Evolutionary conservation across 257 asterid genomes (phyloP), one percentile per base, ranked within the genome.

Genomic region (Eucommia ulmoides): DNA sequence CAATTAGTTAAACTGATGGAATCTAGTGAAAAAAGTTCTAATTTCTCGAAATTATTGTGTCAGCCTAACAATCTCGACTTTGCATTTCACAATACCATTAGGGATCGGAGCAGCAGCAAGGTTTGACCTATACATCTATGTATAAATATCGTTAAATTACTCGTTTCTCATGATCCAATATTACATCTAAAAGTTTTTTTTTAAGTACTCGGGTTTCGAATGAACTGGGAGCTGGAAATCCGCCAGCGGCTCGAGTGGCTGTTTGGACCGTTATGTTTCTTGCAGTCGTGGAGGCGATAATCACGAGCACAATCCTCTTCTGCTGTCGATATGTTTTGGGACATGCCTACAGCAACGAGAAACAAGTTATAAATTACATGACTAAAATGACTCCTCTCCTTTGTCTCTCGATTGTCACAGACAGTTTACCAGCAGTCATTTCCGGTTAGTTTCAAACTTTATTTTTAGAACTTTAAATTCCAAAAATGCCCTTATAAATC

Each of bases 81-180:
- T 81, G 74, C 93, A 81, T 67, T 78, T 53, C 55, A 84, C 68
- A 61, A 50, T 84, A 50, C 86, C 94, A 0, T 78, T 66, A 56
- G 78, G 92, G 53, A 73, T 78, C 19, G 88, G 83, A 6, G 75
- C 81, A 24, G 94, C 93, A 23, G 94, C 85, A 62, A 84, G 94
- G 93, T 84, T 24, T 23, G 73, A 22, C 24, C 44, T 45, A 22
- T 21, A 55, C 45, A 53, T 19, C 20, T 29, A 8, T 11, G 24
- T 47, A 38, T 23, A 38, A 2, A n/a, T n/a, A n/a, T n/a, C n/a
- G n/a, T n/a, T n/a, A n/a, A n/a, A 20, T 24, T 53, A 24, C 24
- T 21, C 19, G 16, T 17, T 35, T 51, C 19, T 33, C 19, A 25
- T 15, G 8, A 24, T 11, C n/a, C 17, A 7, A 3, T 51, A 19